Evolutionary conservation across 306 rosid species (phyloP).

Genomic region (Vigna radiata): DNA sequence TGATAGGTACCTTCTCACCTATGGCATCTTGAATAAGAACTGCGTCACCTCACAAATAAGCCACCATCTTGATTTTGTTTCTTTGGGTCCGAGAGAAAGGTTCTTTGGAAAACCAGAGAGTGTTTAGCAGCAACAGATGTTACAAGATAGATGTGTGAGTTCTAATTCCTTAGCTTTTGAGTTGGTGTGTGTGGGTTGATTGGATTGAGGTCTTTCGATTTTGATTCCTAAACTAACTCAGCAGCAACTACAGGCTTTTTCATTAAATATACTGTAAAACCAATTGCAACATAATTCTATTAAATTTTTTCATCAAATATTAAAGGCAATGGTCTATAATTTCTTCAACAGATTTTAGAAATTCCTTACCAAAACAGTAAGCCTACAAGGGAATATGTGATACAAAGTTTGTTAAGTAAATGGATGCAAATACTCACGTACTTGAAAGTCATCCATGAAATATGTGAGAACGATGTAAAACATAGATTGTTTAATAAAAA

Average conservation of each 20-base stretch:
- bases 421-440: no score
- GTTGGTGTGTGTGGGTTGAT: constrained; percentile 23
- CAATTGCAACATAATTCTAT: no score
- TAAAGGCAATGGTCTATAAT: no score
- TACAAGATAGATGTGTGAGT: constrained; percentile 43
- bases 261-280: constrained; percentile 46
- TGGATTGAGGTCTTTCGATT: constrained; percentile 38
- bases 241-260: constrained; percentile 58
- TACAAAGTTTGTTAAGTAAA: no score
- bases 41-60: constrained; percentile 79
- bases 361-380: no score
- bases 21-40: constrained; percentile 96
- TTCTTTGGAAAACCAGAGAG: constrained; percentile 47
- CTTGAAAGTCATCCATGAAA: no score
- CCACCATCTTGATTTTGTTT: constrained; percentile 47
- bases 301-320: no score
- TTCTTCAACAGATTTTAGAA: no score
- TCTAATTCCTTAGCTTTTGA: constrained; percentile 39
- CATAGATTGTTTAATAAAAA: no score
- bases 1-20: constrained; percentile 79
- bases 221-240: constrained; percentile 58
- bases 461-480: no score
- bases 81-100: constrained; percentile 46
- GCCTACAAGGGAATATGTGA: no score
- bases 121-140: constrained; percentile 46